phyloP scores from a whole-genome alignment of 179 eudicot species.

The Dionaea muscipula region DNA sequence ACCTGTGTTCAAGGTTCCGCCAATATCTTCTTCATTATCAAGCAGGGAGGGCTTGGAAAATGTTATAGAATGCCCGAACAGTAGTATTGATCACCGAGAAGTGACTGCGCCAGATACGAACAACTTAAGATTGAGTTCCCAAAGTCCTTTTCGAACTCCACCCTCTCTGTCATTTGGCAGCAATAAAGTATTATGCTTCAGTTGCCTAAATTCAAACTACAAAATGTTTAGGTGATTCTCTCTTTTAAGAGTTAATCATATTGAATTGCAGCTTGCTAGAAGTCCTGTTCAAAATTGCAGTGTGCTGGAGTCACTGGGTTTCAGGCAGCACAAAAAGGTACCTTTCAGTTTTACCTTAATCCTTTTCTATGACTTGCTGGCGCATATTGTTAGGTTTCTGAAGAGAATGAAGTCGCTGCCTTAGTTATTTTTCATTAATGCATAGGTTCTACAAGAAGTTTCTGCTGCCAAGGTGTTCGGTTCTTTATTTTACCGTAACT shows the following conservation, averaged over 20 bases:
- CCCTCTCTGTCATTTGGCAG: constrained; percentile 62
- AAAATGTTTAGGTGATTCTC: not conserved
- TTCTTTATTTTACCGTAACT: not conserved
- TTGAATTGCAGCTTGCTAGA: constrained; percentile 36
- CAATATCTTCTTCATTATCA: constrained; percentile 21
- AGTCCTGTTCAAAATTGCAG: constrained; percentile 16
- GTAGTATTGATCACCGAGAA: constrained; percentile 16
- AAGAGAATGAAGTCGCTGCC: too few species aligned
- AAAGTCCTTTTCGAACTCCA: constrained; percentile 80
- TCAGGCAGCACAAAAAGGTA: constrained; percentile 82
- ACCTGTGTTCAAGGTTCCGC: constrained; percentile 25
- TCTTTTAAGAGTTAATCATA: constrained; percentile 6
- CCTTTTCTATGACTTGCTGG: not conserved
- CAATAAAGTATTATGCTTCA: constrained; percentile 40
- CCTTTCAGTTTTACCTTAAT: not conserved
- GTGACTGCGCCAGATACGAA: constrained; percentile 17
- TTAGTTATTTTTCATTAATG: too few species aligned
- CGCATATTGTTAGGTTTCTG: not conserved
- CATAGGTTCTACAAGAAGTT: too few species aligned
- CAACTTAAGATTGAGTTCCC: constrained; percentile 22
- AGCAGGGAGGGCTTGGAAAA: constrained; percentile 23
- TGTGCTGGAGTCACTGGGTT: constrained; percentile 26
- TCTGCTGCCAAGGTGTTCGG: not conserved
- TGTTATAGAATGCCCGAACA: constrained; percentile 14
- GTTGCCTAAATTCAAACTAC: not conserved